Evolutionary conservation across 306 rosid genomes (phyloP), one percentile per base, ranked within the genome.

Genomic region (Pyrus bretschneideri): DNA sequence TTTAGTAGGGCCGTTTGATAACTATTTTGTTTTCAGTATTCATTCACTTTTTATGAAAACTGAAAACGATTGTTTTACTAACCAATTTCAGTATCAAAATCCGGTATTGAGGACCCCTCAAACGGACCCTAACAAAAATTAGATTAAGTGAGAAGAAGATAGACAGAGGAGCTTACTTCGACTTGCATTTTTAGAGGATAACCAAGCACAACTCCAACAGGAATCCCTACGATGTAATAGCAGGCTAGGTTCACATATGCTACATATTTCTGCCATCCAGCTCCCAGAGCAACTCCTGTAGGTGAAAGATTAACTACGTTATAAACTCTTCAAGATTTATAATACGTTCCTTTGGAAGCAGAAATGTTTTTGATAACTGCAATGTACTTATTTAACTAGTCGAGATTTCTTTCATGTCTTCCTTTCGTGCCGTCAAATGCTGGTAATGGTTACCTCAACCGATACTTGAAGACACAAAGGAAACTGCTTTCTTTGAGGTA

Each of bases 221-320:
- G 91, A 78, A 89, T 57, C 31, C 93, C 91, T 13, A 89, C 29
- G 0, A 89, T 38, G 74, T 89, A 89, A 81, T 89, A 87, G 25
- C 89, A 83, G 0, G 78, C 88, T 60, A 89, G 80, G 81, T 89
- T 89, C 6, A 89, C 88, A 33, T 85, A 86, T 72, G 93, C 89
- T 40, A 89, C 91, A 31, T 54, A 29, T 52, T 87, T 83, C 69
- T 87, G 93, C 87, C 89, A 86, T 0, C 93, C 90, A 55, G 93
- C 93, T 81, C 90, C 93, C 62, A 89, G 44, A 52, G 91, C 82
- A 31, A 89, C 93, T 62, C 91, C 91, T 87, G 67, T 42, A 6
- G 9, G 57, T 13, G 5, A 11, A 31, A 61, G 33, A 52, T 18
- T 21, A 6, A 25, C n/a, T 33, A 69, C 55, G 21, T 17, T 49